phyloP scores from a whole-genome alignment of 164 flowering plant species.

The Liriodendron chinense region DNA sequence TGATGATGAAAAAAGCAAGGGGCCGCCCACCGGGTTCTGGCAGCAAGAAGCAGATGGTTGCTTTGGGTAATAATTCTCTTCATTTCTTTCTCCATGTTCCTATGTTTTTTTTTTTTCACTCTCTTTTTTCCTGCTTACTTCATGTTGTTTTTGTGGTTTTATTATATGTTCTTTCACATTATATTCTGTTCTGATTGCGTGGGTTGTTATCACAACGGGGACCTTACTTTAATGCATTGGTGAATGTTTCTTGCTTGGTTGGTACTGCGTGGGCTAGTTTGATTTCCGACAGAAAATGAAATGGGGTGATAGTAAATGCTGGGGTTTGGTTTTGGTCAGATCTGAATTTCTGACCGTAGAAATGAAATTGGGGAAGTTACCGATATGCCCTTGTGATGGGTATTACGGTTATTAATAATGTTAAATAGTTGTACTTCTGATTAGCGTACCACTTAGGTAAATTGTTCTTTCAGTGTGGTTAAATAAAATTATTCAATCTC shows the following conservation, averaged over 20 bases:
- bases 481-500: background rate
- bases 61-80: constrained; percentile 43
- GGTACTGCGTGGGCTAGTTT: background rate
- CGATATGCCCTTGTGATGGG: constrained; percentile 25
- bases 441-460: background rate
- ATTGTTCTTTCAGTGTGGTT: background rate
- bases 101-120: background rate
- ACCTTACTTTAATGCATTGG: constrained; percentile 15
- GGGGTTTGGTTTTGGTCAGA: constrained; percentile 21
- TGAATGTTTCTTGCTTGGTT: background rate
- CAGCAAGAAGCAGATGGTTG: constrained; percentile 59
- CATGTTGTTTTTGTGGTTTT: background rate
- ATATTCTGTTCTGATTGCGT: constrained; percentile 5
- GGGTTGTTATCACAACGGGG: constrained; percentile 9
- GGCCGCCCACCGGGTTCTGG: constrained; percentile 82
- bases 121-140: background rate
- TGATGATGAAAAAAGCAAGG: constrained; percentile 49
- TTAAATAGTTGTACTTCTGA: background rate
- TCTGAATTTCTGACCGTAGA: constrained; percentile 8
- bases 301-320: constrained; percentile 7
- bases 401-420: background rate
- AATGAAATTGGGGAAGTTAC: constrained; percentile 22
- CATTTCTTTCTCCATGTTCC: background rate
- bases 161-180: background rate
- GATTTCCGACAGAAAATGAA: constrained; percentile 12